phyloP scores from a whole-genome alignment of 306 rosid genomes.

The Quercus robur region DNA sequence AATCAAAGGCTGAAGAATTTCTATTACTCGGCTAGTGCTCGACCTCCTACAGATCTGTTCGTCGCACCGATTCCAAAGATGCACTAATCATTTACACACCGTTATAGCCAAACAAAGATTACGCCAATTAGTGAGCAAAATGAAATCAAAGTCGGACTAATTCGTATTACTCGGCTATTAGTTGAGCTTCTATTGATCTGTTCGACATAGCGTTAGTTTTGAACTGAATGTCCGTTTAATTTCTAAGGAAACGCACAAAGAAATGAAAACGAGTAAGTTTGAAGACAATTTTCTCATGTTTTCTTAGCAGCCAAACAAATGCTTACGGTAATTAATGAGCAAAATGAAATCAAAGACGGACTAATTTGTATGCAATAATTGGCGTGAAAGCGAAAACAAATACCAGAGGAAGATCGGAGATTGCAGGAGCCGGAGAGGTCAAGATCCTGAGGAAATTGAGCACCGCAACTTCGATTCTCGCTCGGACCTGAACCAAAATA shows the following conservation, averaged over 20 bases:
- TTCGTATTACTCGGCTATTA: constrained; percentile 39
- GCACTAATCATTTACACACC: background rate
- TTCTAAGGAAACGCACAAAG: constrained; percentile 1
- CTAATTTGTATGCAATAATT: background rate
- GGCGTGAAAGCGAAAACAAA: background rate
- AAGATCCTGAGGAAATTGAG: constrained; percentile 77
- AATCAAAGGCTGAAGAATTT: background rate
- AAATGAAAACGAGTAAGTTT: background rate
- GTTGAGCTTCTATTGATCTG: constrained; percentile 62
- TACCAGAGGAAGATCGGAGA: constrained; percentile 81
- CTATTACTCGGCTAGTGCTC: constrained; percentile 53
- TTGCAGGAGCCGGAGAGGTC: constrained; percentile 65
- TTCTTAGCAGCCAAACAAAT: background rate
- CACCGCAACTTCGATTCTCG: constrained; percentile 84
- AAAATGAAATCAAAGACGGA: background rate
- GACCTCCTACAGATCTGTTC: constrained; percentile 55
- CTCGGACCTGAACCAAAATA: constrained; percentile 44
- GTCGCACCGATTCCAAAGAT: background rate
- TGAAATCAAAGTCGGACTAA: background rate
- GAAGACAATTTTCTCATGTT: background rate
- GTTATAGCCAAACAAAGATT: background rate
- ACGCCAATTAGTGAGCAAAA: background rate
- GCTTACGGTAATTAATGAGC: background rate
- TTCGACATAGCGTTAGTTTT: background rate
- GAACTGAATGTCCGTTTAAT: background rate